A percentile compares a stretch with the other conserved stretches of the same genome.
Conservation (phyloP, 2,329 filamentous ascomycete species). For the Beauveria varroae region DNA sequence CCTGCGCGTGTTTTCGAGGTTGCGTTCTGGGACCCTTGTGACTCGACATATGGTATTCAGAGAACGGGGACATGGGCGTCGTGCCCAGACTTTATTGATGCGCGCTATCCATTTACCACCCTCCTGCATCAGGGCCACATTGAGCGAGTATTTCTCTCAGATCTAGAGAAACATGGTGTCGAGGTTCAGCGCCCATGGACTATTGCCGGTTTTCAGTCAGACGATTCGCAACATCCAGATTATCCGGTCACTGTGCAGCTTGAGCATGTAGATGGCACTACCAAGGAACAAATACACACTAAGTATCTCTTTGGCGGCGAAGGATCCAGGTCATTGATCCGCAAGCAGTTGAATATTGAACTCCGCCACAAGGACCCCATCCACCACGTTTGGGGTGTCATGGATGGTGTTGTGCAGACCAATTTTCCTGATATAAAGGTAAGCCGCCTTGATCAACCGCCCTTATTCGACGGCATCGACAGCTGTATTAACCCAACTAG, state of each 20-base stretch:
- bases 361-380: slow-evolving; percentile 66
- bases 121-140: slow-evolving; percentile 66
- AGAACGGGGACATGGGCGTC: slow-evolving; percentile 74
- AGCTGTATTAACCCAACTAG: slow-evolving; percentile 23
- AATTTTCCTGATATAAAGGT: slow-evolving; percentile 73
- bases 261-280: slow-evolving; percentile 66
- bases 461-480: neutral
- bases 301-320: slow-evolving; percentile 69
- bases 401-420: slow-evolving; percentile 65
- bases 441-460: slow-evolving; percentile 15
- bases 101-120: slow-evolving; percentile 63
- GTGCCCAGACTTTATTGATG: slow-evolving; percentile 76
- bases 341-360: slow-evolving; percentile 58
- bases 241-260: slow-evolving; percentile 78
- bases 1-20: slow-evolving; percentile 80
- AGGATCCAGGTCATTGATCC: slow-evolving; percentile 59
- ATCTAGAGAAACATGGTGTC: slow-evolving; percentile 55
- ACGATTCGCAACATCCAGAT: slow-evolving; percentile 46
- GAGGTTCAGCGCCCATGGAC: slow-evolving; percentile 58
- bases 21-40: slow-evolving; percentile 62
- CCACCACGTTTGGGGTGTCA: slow-evolving; percentile 67
- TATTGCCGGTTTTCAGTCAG: slow-evolving; percentile 52
- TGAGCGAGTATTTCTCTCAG: slow-evolving; percentile 60
- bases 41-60: slow-evolving; percentile 48
- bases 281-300: slow-evolving; percentile 57